Base-by-base conservation (phyloP, 2,329 filamentous ascomycete genomes). In the Exophiala dermatitidis region DNA sequence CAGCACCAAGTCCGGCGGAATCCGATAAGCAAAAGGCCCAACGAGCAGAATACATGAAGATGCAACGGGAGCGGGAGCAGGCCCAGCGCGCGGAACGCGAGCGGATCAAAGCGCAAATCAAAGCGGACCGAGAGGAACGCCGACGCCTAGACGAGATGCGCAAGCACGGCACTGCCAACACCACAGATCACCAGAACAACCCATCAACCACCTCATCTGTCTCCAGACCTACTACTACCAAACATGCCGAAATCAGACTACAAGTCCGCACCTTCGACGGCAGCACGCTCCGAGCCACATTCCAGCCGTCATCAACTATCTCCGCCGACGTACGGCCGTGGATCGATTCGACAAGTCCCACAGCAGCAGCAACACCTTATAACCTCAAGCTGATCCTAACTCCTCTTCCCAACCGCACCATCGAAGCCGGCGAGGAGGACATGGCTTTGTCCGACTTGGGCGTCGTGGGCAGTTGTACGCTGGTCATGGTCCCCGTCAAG, bases 231-330 rank as follows among this genome's bases (percentile, higher is more conserved):
- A n/a, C 60, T 32, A 50, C 57, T 42, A 50, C 62, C 26, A 54
- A 57, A 12, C 61, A 31, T 4, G 52, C 48, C 19, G 50, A 67
- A 57, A 83, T 81, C 59, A 79, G 84, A 12, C 72, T 96, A 1
- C 88, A 93, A 63, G 80, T 95, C 12, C 81, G 90, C 5, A 75
- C 95, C 0, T 86, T 94, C 52, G 89, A 96, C 65, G 91, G 91
- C 6, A 84, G 83, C 7, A 90, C 83, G 1, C 79, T 96, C 12
- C 82, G 89, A 38, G 79, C 77, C 2, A 82, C 79, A 12, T 95
- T 96, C 67, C 73, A 81, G 7, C 80, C 82, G 26, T 72, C 73
- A 1, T 75, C 79, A 4, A 86, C 79, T 0, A 75, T 96, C 2
- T 69, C 74, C 4, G 73, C 68, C 4, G 80, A 88, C 41, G 83